phyloP scores from a whole-genome alignment of 805 yeast genomes.

The Pichia paraexigua region DNA sequence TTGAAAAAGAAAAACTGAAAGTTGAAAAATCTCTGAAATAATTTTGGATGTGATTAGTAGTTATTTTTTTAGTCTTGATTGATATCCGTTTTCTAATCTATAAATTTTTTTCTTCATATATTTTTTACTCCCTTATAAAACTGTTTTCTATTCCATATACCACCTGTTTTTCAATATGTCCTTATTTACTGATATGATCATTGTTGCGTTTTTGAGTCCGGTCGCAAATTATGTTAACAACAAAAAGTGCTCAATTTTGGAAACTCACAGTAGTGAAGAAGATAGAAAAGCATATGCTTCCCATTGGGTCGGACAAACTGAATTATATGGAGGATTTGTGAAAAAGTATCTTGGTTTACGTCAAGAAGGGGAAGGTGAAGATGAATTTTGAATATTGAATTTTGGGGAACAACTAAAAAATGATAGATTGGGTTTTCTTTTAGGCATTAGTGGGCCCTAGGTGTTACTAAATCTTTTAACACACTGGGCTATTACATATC shows the following conservation, averaged over 20 bases:
- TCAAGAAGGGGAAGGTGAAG: slow-evolving; percentile 1
- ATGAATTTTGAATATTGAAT: neutral
- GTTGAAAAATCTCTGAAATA: neutral
- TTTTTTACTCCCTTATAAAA: too few species aligned
- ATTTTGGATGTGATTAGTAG: neutral
- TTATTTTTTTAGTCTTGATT: too few species aligned
- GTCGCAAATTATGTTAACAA: slow-evolving; percentile 12
- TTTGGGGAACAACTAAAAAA: neutral
- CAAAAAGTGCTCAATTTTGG: slow-evolving; percentile 12
- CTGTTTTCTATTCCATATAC: too few species aligned
- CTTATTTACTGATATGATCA: slow-evolving; percentile 12
- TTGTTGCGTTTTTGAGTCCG: slow-evolving; percentile 12
- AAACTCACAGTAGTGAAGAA: slow-evolving; percentile 8
- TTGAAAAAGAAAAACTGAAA: too few species aligned
- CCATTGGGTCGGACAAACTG: slow-evolving; percentile 12
- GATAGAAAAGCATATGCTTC: slow-evolving; percentile 10
- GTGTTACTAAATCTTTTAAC: too few species aligned
- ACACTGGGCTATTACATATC: too few species aligned
- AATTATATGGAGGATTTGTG: slow-evolving; percentile 13
- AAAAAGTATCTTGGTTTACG: slow-evolving; percentile 9
- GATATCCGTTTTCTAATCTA: neutral
- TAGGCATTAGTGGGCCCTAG: neutral
- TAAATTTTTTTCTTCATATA: too few species aligned
- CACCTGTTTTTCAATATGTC: slow-evolving; percentile 7
- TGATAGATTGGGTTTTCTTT: neutral